These are phyloP conservation scores for Rhizophagus sp. DNA, from an alignment of 192 early-diverging fungal genomes.

Conservation along the genomic window DNA sequence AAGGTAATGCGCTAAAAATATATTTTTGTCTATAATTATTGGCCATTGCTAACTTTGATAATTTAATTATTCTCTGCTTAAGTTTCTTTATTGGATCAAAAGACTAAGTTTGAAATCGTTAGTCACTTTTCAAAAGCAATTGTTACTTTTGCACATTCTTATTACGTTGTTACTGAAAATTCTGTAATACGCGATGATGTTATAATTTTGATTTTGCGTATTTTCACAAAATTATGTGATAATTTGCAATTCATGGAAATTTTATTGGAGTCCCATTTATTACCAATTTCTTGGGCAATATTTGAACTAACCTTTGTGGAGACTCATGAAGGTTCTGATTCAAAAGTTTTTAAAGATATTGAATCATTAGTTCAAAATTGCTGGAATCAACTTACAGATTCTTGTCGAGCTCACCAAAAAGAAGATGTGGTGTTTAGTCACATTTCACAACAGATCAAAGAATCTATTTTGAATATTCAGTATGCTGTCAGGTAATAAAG, in stretches of 20 bases:
- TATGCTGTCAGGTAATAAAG: slow-evolving; percentile 20
- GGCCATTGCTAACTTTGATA: background rate
- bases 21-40: background rate
- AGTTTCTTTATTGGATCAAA: background rate
- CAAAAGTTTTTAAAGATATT: slow-evolving; percentile 11
- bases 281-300: background rate
- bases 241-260: slow-evolving; percentile 8
- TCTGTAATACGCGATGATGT: background rate
- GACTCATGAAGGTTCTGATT: slow-evolving; percentile 7
- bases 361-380: background rate
- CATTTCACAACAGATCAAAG: background rate
- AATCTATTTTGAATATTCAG: slow-evolving; percentile 21
- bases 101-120: background rate
- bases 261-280: slow-evolving; percentile 13
- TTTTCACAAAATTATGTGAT: slow-evolving; percentile 1
- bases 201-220: slow-evolving; percentile 8
- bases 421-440: background rate
- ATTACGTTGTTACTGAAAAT: background rate
- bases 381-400: background rate
- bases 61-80: background rate
- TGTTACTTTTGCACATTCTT: background rate
- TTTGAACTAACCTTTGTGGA: slow-evolving; percentile 23
- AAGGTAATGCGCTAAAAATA: background rate
- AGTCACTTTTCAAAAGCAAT: background rate
- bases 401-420: background rate